These are phyloP conservation scores for Trichoderma sp. DNA, from an alignment of 2,329 filamentous ascomycete species.

Conservation along the genomic window DNA sequence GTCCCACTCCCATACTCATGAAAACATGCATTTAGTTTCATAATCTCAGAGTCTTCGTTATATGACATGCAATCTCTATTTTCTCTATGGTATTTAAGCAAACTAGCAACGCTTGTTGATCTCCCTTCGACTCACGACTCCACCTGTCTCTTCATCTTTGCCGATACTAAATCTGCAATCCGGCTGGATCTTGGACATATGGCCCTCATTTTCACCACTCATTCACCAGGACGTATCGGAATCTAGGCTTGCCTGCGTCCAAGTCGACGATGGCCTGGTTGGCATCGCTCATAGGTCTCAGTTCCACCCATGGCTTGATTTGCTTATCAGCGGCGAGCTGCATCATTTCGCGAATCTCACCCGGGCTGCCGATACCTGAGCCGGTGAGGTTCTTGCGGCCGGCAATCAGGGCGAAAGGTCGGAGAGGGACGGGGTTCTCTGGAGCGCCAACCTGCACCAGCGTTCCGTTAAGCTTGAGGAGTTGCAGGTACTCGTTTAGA, in stretches of 20 bases:
- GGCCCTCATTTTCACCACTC: slow-evolving; percentile 21
- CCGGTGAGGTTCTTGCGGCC: slow-evolving; percentile 52
- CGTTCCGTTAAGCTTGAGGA: slow-evolving; percentile 57
- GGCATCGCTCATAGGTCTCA: slow-evolving; percentile 52
- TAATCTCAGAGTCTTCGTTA: background rate
- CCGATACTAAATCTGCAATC: background rate
- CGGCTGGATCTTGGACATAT: background rate
- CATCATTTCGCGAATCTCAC: slow-evolving; percentile 60
- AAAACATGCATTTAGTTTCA: background rate
- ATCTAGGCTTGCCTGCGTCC: slow-evolving; percentile 51
- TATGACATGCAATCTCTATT: background rate
- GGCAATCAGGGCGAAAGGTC: slow-evolving; percentile 48
- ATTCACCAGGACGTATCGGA: slow-evolving; percentile 47
- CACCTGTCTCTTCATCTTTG: background rate
- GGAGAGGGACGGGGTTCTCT: slow-evolving; percentile 23
- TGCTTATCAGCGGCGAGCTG: slow-evolving; percentile 53
- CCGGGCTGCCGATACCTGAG: slow-evolving; percentile 45
- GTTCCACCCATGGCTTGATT: slow-evolving; percentile 55
- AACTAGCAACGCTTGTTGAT: background rate
- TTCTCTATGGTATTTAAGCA: background rate
- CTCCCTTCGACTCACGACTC: background rate
- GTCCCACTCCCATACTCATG: background rate
- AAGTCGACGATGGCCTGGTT: slow-evolving; percentile 57
- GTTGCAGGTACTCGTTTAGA: slow-evolving; percentile 55
- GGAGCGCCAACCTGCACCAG: slow-evolving; percentile 61